Evolutionary conservation across 2,329 filamentous ascomycete genomes (phyloP), one percentile per base, ranked within the genome.

Genomic region (Aspergillus fischeri): DNA sequence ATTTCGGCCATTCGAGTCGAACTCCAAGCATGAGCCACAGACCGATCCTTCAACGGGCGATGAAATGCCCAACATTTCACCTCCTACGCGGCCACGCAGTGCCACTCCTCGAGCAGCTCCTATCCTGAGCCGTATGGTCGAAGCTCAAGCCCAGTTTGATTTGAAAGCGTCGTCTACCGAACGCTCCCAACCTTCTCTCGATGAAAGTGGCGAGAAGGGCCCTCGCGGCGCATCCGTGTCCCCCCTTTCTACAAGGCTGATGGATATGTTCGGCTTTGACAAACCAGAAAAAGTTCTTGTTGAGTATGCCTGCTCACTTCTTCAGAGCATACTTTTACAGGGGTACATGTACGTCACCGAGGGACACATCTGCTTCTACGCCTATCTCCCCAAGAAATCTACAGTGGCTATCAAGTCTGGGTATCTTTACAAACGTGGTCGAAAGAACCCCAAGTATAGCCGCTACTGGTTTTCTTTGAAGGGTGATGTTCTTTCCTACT

Each of bases 261-360:
- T 87, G 80, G 86, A 94, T 60, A 95, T 96, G 60, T 96, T 96
- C 68, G 83, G 88, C 51, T 94, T 97, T 64, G 86, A 91, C 28
- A 80, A 84, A 41, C 83, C 89, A 0, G 94, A 99, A 71, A 88
- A 92, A 59, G 90, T 97, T 24, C 86, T 96, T 60, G 86, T 72
- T 85, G 93, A 97, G 78, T 97, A 95, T 71, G 90, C 92, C 8
- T 97, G 93, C 76, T 97, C 91, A 87, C 78, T 97, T 42, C 78
- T 97, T 35, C 92, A 97, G 72, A 96, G 89, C 69, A 91, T 96
- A 48, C 79, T 97, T 29, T 82, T 97, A 8, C 92, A 97, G 70
- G 94, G 94, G 5, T 97, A 94, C 72, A 88, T 99, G 83, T 97
- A 97, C 76, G 90, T 99, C 68, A 97, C 94, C 0, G 82, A 89